Conservation (phyloP, 2,329 filamentous ascomycete genomes). For the Harringtonia aguacate region DNA sequence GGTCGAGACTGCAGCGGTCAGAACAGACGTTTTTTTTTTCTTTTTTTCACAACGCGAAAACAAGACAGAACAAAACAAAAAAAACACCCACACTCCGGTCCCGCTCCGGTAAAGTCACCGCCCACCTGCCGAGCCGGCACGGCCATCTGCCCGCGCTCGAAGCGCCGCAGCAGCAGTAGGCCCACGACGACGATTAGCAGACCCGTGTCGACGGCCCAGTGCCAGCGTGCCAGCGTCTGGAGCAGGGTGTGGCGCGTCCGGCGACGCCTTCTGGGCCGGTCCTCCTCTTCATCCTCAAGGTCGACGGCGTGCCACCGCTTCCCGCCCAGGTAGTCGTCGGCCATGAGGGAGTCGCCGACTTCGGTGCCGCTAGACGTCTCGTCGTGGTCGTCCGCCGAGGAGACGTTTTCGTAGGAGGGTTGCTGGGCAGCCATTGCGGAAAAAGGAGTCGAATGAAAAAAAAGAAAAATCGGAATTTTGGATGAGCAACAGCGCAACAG, state of each 20-base stretch:
- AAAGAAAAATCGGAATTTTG: too few relatives aligned
- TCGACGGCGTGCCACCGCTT: slow-evolving; percentile 16
- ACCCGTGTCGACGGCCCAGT: slow-evolving; percentile 21
- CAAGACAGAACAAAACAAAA: slow-evolving; percentile 6
- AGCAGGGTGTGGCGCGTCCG: slow-evolving; percentile 8
- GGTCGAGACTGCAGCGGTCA: slow-evolving; percentile 19
- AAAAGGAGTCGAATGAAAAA: too few relatives aligned
- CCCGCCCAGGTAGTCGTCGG: slow-evolving; percentile 19
- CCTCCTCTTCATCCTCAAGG: slow-evolving; percentile 1
- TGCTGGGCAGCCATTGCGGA: too few relatives aligned
- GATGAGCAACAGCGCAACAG: too few relatives aligned
- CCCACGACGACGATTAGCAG: slow-evolving; percentile 21
- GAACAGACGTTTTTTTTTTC: too few relatives aligned
- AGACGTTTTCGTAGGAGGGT: slow-evolving; percentile 7
- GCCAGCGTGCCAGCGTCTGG: slow-evolving; percentile 12
- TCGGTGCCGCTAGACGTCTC: slow-evolving; percentile 18
- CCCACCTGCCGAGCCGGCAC: slow-evolving; percentile 21
- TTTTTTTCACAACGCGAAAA: background rate
- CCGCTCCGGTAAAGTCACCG: slow-evolving; percentile 25
- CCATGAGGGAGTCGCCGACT: slow-evolving; percentile 23
- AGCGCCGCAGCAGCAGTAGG: slow-evolving; percentile 16
- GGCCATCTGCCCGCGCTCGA: slow-evolving; percentile 3
- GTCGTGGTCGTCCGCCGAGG: background rate
- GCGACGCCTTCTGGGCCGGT: slow-evolving; percentile 4
- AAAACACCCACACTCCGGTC: slow-evolving; percentile 20